Evolutionary conservation across 805 yeast genomes (phyloP).

Genomic region (Saturnispora zaruensis): DNA sequence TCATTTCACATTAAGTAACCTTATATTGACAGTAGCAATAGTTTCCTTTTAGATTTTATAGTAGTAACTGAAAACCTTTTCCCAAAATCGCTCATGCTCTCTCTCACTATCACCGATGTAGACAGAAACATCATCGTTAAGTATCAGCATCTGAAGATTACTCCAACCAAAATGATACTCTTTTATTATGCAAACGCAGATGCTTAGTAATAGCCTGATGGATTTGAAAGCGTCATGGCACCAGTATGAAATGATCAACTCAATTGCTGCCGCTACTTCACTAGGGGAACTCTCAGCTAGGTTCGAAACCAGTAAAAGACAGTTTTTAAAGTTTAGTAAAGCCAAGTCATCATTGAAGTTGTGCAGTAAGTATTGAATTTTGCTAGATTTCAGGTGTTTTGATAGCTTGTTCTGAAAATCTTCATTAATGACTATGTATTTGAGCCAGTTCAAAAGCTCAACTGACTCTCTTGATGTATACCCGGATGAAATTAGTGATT

Average conservation of each 20-base stretch:
- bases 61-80: slow-evolving; percentile 22
- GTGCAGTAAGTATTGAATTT: slow-evolving; percentile 16
- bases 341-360: slow-evolving; percentile 24
- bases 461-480: slow-evolving; percentile 5
- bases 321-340: slow-evolving; percentile 15
- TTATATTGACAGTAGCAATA: too few relatives aligned
- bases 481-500: neutral
- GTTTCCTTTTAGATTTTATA: slow-evolving; percentile 18
- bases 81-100: slow-evolving; percentile 25
- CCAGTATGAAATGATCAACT: slow-evolving; percentile 20
- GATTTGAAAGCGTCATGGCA: slow-evolving; percentile 13
- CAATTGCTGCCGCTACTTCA: slow-evolving; percentile 14
- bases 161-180: slow-evolving; percentile 47
- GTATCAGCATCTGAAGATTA: slow-evolving; percentile 22
- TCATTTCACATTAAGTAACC: neutral
- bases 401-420: slow-evolving; percentile 21
- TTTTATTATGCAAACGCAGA: slow-evolving; percentile 33
- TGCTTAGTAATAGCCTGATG: slow-evolving; percentile 24
- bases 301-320: slow-evolving; percentile 14
- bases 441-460: slow-evolving; percentile 19
- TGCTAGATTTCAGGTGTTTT: slow-evolving; percentile 13
- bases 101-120: slow-evolving; percentile 13
- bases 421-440: slow-evolving; percentile 16
- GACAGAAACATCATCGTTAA: slow-evolving; percentile 14
- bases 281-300: neutral